These are phyloP conservation scores for Aspergillus hancockii DNA, from an alignment of 495 filamentous ascomycete species.

Conservation along the genomic window DNA sequence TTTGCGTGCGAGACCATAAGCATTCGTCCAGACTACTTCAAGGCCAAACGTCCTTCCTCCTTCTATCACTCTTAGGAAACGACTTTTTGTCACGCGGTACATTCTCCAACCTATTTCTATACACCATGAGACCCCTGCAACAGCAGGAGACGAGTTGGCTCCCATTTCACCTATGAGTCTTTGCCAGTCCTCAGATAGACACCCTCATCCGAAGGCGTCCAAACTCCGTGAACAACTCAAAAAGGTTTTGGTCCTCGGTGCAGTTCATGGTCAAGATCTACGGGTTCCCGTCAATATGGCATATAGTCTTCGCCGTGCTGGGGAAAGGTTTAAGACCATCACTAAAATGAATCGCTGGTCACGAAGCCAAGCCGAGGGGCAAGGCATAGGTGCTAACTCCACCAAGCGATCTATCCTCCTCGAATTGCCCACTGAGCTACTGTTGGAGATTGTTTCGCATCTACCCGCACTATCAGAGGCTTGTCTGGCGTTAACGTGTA, in stretches of 20 bases:
- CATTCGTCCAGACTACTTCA: constrained; percentile 24
- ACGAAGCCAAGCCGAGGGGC: constrained; percentile 15
- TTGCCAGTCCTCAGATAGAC: constrained; percentile 9
- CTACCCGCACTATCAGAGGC: constrained; percentile 41
- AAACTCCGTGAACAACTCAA: constrained; percentile 17
- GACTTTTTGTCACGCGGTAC: constrained; percentile 20
- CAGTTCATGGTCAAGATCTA: constrained; percentile 21
- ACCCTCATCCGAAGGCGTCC: constrained; percentile 6
- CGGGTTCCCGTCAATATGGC: constrained; percentile 26
- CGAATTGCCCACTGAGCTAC: constrained; percentile 46
- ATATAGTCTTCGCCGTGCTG: constrained; percentile 34
- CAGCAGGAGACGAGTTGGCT: constrained; percentile 11
- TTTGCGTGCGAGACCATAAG: constrained; percentile 37
- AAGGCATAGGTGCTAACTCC: constrained; percentile 20
- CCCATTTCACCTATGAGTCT: constrained; percentile 19
- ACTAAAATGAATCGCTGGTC: constrained; percentile 40
- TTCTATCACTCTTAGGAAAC: constrained; percentile 5
- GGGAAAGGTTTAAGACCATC: constrained; percentile 34
- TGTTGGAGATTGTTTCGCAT: constrained; percentile 45
- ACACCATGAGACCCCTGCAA: constrained; percentile 21
- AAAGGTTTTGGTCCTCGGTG: constrained; percentile 9
- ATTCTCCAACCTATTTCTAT: constrained; percentile 11
- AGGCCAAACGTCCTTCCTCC: constrained; percentile 33
- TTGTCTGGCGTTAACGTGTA: constrained; percentile 46
- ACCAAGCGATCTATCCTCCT: constrained; percentile 36